Evolutionary conservation across 495 filamentous ascomycete species (phyloP), one percentile per base, ranked within the genome.

Genomic region (Bryoglossum gracile): DNA sequence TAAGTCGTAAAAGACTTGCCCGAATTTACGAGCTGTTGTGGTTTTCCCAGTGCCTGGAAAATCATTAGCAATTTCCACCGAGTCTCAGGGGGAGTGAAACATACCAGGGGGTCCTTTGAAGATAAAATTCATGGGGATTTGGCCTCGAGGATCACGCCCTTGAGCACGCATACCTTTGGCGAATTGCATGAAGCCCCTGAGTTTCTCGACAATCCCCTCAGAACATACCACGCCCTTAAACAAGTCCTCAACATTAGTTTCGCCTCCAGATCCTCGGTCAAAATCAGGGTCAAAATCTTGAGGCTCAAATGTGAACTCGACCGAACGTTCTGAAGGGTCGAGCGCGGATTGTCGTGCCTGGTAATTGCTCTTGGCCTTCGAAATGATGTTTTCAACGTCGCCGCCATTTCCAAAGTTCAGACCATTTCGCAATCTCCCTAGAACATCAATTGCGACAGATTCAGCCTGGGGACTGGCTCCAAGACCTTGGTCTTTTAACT

Each of bases 271-370:
- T 0, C 59, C 70, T 9, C 87, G 70, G 48, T 83, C 71, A 52
- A 73, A 86, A 3, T 90, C 65, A 24, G 64, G 60, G 59, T 91
- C 87, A 55, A 91, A 82, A 59, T 91, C 86, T 6, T 62, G 48
- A 0, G 83, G 72, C 24, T 82, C 75, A 1, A 89, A 66, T 0
- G 63, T 0, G 13, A 47, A 53, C 22, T 56, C 50, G 16, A 30
- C 38, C 0, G 39, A 43, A 16, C 50, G 14, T 14, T 53, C 3
- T 3, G 8, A 25, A 3, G 11, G 21, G 13, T 43, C 30, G 3
- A 56, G 21, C 14, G 1, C 3, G 8, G 41, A 46, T 41, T 58
- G 51, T 46, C 48, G 21, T 16, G n/a, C n/a, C 26, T 61, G 62
- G 17, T 54, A 51, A 8, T 34, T 46, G 0, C n/a, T 14, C 45